Evolutionary conservation across 2,329 filamentous ascomycete species (phyloP).

Genomic region (Kalmusia sp.): DNA sequence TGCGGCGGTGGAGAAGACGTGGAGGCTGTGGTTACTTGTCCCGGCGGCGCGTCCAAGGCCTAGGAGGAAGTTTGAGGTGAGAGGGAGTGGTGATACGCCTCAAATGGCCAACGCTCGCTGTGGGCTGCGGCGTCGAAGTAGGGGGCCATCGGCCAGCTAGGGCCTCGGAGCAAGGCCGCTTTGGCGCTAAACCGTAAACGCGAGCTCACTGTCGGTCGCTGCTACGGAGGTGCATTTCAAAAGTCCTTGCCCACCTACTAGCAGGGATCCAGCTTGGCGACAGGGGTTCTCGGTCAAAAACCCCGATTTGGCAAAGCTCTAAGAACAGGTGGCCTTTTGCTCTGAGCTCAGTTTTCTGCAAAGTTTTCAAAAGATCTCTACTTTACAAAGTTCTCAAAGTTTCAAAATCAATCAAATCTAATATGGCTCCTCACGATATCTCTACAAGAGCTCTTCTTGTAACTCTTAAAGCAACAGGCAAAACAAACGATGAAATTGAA

Average conservation of each 20-base stretch:
- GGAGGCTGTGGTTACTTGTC: conserved; percentile 11
- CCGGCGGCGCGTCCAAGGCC: conserved; percentile 27
- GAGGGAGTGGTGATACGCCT: conserved; percentile 41
- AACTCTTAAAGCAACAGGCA: conserved; percentile 8
- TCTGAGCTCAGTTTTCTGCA: neutral
- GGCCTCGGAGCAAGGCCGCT: conserved; percentile 24
- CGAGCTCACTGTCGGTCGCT: neutral
- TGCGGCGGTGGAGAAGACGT: conserved; percentile 12
- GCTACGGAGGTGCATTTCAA: conserved; percentile 13
- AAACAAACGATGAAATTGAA: conserved; percentile 4
- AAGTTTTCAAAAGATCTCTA: neutral
- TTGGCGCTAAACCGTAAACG: too few relatives aligned
- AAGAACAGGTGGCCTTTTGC: neutral
- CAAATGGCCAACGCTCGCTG: conserved; percentile 19
- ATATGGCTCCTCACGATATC: too few relatives aligned
- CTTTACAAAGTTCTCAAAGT: conserved; percentile 11
- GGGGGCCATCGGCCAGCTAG: too few relatives aligned
- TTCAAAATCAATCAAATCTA: too few relatives aligned
- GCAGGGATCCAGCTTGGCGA: too few relatives aligned
- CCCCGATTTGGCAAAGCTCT: neutral
- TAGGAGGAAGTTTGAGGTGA: conserved; percentile 21
- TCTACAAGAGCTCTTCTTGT: conserved; percentile 10
- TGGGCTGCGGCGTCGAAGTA: conserved; percentile 28
- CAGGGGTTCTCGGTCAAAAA: neutral
- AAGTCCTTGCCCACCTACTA: conserved; percentile 8